Percentiles rank a stretch among this genome's conserved stretches.
phyloP scores from a whole-genome alignment of 2,329 filamentous ascomycete genomes.

The Fusarium kyushuense region DNA sequence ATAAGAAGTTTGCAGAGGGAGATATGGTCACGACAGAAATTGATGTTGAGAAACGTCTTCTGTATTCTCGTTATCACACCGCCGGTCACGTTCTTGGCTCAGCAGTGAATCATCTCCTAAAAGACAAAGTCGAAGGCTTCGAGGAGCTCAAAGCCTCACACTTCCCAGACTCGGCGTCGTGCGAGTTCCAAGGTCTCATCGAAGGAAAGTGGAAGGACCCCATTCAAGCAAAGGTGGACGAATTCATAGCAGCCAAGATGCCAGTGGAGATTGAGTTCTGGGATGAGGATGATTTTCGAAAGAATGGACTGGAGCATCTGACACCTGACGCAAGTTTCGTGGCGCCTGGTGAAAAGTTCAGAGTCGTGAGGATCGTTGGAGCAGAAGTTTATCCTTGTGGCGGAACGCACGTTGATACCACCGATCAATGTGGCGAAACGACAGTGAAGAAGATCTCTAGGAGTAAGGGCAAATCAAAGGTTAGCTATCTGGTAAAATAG shows the following conservation, averaged over 20 bases:
- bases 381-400: slow-evolving; percentile 80
- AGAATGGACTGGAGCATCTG: slow-evolving; percentile 66
- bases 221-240: slow-evolving; percentile 72
- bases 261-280: slow-evolving; percentile 74
- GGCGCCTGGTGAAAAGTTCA: slow-evolving; percentile 62
- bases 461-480: slow-evolving; percentile 44
- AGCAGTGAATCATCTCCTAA: slow-evolving; percentile 71
- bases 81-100: slow-evolving; percentile 79
- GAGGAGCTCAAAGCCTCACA: slow-evolving; percentile 79
- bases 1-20: slow-evolving; percentile 54
- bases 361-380: slow-evolving; percentile 77
- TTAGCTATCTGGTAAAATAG: slow-evolving; percentile 42
- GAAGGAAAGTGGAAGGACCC: slow-evolving; percentile 70
- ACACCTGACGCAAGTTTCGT: slow-evolving; percentile 60
- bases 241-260: slow-evolving; percentile 66
- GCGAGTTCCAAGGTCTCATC: slow-evolving; percentile 76
- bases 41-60: slow-evolving; percentile 68
- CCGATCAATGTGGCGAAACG: slow-evolving; percentile 69
- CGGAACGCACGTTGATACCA: slow-evolving; percentile 76
- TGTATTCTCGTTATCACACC: slow-evolving; percentile 78
- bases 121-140: slow-evolving; percentile 64
- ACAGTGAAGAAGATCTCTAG: slow-evolving; percentile 72
- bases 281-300: slow-evolving; percentile 71
- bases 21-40: slow-evolving; percentile 67
- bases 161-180: slow-evolving; percentile 74